phyloP scores from a whole-genome alignment of 805 yeast genomes.

The Myxozyma sirexii region DNA sequence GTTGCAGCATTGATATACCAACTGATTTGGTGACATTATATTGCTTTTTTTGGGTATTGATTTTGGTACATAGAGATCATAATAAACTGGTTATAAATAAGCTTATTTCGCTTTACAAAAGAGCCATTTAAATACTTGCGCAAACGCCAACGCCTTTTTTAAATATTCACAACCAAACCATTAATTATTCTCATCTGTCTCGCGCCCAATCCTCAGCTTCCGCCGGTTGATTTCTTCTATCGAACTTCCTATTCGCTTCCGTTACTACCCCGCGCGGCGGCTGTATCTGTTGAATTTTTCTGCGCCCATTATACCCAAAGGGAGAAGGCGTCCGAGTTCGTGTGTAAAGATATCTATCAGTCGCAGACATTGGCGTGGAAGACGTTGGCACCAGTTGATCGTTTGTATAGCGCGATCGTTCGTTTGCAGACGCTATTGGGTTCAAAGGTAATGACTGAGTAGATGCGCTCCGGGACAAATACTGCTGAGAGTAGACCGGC shows the following conservation, averaged over 20 bases:
- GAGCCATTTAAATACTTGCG: too few species aligned
- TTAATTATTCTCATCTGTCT: too few species aligned
- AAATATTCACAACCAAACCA: too few species aligned
- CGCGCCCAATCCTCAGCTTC: background rate
- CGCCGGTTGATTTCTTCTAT: background rate
- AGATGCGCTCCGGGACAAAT: background rate
- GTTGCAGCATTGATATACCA: background rate
- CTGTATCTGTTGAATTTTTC: conserved; percentile 4
- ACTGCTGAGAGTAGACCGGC: background rate
- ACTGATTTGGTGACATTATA: too few species aligned
- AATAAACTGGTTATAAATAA: too few species aligned
- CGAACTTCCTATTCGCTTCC: background rate
- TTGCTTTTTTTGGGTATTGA: background rate
- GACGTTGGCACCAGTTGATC: background rate
- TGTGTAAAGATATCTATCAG: background rate
- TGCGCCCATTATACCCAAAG: conserved; percentile 2
- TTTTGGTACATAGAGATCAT: background rate
- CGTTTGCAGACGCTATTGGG: background rate
- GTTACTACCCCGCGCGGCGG: conserved; percentile 1
- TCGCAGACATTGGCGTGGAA: conserved; percentile 1
- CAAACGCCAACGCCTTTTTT: too few species aligned
- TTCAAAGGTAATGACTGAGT: background rate
- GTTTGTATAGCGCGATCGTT: background rate
- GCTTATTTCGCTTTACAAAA: too few species aligned
- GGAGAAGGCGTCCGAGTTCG: conserved; percentile 8